Evolutionary conservation across 257 asterid species (phyloP), one percentile per base, ranked within the genome.

Genomic region (Primulina huaijiensis): DNA sequence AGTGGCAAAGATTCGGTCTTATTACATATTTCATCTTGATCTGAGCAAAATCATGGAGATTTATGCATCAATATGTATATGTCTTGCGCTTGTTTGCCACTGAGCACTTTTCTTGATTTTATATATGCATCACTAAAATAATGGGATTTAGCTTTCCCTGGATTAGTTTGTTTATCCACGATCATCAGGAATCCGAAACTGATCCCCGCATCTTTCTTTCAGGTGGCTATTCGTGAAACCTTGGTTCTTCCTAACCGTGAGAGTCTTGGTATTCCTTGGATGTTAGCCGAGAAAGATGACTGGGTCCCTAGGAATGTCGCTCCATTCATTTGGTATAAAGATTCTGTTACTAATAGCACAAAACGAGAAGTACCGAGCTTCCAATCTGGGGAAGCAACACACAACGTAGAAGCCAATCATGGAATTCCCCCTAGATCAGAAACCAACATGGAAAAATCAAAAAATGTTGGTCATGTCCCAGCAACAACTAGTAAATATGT

Each of bases 241-340:
- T 68, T 89, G 75, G 99, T 93, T 62, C 92, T 87, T 71, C 99
- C 99, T 43, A 87, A 93, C 79, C 76, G 90, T 55, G 97, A 86
- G 77, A 78, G 81, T 73, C 57, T 86, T 35, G 72, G 81, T 64
- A 68, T 93, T 68, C 90, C 95, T 69, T 90, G 94, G 90, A 93
- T 93, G 99, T 57, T 82, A 72, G 96, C 96, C 0, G 97, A 93
- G 76, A 87, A 89, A 82, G 90, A 90, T 60, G 97, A 93, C 69
- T 93, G 99, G 99, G 78, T 83, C 73, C 96, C 96, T 2, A 77
- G 84, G 76, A 82, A 76, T 33, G 83, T 65, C 1, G 99, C 96
- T 60, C 99, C 99, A 59, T 90, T 86, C 77, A 77, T 85, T 82
- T 90, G 96, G 94, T 80, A 81, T 70, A 77, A 30, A 74, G 93